Evolutionary conservation across 352 stramenopile genomes (phyloP).

Genomic region (Thraustotheca clavata): DNA sequence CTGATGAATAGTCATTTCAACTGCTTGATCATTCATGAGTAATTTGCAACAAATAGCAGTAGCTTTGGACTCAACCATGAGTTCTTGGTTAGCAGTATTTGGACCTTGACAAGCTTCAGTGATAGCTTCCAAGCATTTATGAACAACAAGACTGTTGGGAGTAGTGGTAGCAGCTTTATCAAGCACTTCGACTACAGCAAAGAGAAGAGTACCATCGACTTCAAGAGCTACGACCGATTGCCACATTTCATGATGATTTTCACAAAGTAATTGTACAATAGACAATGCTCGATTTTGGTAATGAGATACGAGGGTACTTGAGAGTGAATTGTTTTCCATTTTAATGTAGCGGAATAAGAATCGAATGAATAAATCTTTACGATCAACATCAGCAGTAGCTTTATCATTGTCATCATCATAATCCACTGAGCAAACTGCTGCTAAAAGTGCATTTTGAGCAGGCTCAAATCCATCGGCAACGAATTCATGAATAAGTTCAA

Average conservation of each 20-base stretch:
- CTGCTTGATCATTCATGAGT: constrained; percentile 6
- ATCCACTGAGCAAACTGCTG: constrained; percentile 1
- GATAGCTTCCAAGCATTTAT: constrained; percentile 15
- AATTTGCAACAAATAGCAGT: neutral
- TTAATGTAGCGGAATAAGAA: constrained; percentile 15
- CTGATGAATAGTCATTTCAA: constrained; percentile 5
- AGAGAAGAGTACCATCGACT: neutral
- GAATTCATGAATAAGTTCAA: constrained; percentile 20
- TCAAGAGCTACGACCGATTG: neutral
- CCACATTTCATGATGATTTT: constrained; percentile 17
- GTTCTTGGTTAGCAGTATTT: constrained; percentile 10
- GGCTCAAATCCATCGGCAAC: constrained; percentile 15
- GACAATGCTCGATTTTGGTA: constrained; percentile 16
- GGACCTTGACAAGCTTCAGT: constrained; percentile 19
- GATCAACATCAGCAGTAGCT: constrained; percentile 14
- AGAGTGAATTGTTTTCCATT: neutral
- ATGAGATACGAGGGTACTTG: neutral
- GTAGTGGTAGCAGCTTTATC: neutral
- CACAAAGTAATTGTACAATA: constrained; percentile 16
- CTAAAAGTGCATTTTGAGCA: constrained; percentile 11
- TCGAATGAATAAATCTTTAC: constrained; percentile 12
- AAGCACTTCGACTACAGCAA: neutral
- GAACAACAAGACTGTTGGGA: neutral
- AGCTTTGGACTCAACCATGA: neutral
- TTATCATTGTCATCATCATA: constrained; percentile 20